Base-by-base conservation (phyloP, 202 grass and related monocot species). In the Schoenoplectus triqueter region DNA sequence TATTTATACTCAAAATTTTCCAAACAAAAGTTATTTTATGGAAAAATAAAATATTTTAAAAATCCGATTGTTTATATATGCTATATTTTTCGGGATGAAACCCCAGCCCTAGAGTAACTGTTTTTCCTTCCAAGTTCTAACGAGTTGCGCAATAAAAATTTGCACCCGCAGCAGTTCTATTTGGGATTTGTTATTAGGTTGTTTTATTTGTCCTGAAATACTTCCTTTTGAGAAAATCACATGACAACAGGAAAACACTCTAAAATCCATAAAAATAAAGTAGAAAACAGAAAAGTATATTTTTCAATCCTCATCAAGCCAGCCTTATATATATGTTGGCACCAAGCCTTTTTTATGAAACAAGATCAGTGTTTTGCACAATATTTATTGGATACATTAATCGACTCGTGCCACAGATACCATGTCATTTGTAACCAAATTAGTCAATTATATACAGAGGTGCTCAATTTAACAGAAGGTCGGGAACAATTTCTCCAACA, bases 311-410 rank as follows among this genome's bases (percentile, higher is more conserved):
- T 3, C 48, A 6, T 73, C 47, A 39, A 39, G 72, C 72, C 10
- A 51, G 48, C 11, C 8, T 17, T 7, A 77, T 21, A 20, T 55
- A 50, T 15, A 76, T 39, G 50, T 14, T 31, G 21, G 11, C 20
- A 3, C 5, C 10, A 56, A 3, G 56, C 21, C 17, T 40, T 52
- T 6, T 76, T 6, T 76, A 9, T 59, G 5, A 41, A 77, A 41
- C 5, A 41, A 59, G 4, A 78, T 54, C 11, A 79, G 39, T 18
- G 21, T 76, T 76, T 61, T 61, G 75, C 57, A 61, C 31, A 78
- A 59, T 78, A 78, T 44, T 59, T 60, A 14, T 61, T 42, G 22
- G 74, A 44, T 44, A 9, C 14, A 79, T n/a, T 4, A 44, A 78
- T 78, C 74, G 59, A 44, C 17, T 57, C 10, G 31, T 52, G 2